Conservation (phyloP, 192 early-diverging fungal species). For the Linnemannia schmuckeri region DNA sequence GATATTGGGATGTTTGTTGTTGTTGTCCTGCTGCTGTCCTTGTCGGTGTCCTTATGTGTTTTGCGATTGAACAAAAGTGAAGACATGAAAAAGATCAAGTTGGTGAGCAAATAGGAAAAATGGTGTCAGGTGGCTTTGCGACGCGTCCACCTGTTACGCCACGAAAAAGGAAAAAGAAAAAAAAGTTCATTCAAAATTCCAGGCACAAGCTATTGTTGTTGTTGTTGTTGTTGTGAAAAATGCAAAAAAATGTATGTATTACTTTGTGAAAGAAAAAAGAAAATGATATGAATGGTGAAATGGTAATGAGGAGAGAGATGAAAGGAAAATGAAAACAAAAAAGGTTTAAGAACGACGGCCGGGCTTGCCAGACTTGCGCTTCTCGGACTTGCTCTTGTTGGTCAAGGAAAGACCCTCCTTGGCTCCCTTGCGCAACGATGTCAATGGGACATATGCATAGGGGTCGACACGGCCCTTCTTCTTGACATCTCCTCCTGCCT, state of each 20-base stretch:
- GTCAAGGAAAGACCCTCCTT: slow-evolving; percentile 47
- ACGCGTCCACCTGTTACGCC: neutral
- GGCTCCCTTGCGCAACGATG: slow-evolving; percentile 50
- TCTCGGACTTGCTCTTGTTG: slow-evolving; percentile 52
- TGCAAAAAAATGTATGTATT: slow-evolving; percentile 13
- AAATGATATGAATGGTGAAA: neutral
- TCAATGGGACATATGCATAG: slow-evolving; percentile 95
- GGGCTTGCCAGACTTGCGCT: slow-evolving; percentile 50
- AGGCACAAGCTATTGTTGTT: neutral
- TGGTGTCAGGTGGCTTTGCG: neutral
- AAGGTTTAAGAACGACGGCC: slow-evolving; percentile 23
- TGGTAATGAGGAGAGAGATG: neutral
- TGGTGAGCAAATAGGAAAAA: neutral
- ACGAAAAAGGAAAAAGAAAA: neutral
- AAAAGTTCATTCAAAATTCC: neutral
- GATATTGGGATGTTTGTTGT: too few relatives aligned
- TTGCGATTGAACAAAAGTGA: neutral
- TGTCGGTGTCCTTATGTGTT: neutral
- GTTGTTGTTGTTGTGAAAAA: neutral
- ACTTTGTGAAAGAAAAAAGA: neutral
- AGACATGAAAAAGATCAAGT: neutral
- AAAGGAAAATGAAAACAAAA: slow-evolving; percentile 3
- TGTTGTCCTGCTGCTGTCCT: neutral
- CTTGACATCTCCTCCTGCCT: slow-evolving; percentile 94
- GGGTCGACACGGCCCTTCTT: slow-evolving; percentile 90